Evolutionary conservation across 148 eudicot species (phyloP).

Genomic region (Cornus kousa): DNA sequence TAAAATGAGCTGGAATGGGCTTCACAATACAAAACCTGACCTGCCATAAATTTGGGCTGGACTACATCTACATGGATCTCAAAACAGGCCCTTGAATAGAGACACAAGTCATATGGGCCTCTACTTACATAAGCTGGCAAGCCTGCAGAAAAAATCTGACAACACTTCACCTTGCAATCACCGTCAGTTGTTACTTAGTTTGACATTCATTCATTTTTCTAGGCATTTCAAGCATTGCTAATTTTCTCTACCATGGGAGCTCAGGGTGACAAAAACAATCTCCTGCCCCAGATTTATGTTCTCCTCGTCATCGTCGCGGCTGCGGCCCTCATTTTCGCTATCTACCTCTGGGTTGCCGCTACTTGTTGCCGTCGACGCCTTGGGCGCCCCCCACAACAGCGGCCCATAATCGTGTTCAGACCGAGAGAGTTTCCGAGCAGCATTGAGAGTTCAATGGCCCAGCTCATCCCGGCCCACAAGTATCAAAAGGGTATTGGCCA

Average conservation of each 20-base stretch:
- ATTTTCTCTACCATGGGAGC: constrained; percentile 5
- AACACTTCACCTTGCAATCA: not conserved
- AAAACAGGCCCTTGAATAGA: not conserved
- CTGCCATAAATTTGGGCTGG: not conserved
- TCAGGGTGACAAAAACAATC: not conserved
- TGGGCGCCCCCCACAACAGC: not conserved
- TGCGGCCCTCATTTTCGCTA: constrained; percentile 12
- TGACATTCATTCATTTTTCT: not conserved
- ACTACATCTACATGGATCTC: not conserved
- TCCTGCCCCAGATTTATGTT: not conserved
- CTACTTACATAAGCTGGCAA: no score
- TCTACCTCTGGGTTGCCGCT: constrained; percentile 18
- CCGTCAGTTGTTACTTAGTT: not conserved
- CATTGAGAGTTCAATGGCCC: constrained; percentile 14
- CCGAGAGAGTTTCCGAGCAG: not conserved
- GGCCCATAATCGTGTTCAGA: not conserved
- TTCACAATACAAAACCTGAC: not conserved
- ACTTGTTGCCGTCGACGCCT: constrained; percentile 12
- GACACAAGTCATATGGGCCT: not conserved
- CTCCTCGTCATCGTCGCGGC: constrained; percentile 9
- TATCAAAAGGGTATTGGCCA: constrained; percentile 8
- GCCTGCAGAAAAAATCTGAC: not conserved
- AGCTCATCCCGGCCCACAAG: constrained; percentile 26
- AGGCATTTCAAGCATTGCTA: not conserved
- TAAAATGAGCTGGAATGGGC: not conserved